Conservation (phyloP, 345 rosid species). For the Pistacia integerrima region DNA sequence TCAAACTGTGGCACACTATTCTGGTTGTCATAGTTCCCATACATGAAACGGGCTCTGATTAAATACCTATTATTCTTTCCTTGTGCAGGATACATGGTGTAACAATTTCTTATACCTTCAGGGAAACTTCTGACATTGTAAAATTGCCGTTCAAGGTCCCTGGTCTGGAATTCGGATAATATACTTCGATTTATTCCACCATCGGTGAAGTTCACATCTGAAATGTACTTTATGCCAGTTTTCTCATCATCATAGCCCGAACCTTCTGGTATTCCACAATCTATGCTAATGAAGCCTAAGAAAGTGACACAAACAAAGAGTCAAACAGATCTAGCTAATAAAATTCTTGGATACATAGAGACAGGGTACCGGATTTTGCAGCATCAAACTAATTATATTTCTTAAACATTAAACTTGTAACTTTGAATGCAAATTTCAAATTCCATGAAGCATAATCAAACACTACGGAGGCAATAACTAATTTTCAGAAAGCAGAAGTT, state of each 20-base stretch:
- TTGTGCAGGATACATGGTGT: neutral
- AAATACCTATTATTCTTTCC: conserved; percentile 13
- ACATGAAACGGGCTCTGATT: conserved; percentile 13
- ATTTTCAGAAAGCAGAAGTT: too few relatives aligned
- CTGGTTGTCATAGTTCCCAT: conserved; percentile 15
- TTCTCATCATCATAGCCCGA: neutral
- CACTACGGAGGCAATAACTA: too few relatives aligned
- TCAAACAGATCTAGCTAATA: too few relatives aligned
- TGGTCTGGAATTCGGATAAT: neutral
- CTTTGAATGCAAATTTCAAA: neutral
- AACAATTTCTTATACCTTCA: conserved; percentile 25
- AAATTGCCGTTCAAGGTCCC: neutral
- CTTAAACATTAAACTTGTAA: too few relatives aligned
- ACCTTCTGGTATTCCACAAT: conserved; percentile 21
- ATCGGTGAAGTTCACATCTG: conserved; percentile 14
- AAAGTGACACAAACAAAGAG: neutral
- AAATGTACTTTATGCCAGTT: conserved; percentile 3
- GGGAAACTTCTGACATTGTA: conserved; percentile 16
- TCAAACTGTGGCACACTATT: conserved; percentile 11
- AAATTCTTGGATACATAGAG: too few relatives aligned
- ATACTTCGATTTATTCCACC: neutral
- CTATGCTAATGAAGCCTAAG: conserved; percentile 29
- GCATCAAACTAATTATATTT: too few relatives aligned
- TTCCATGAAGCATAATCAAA: neutral
- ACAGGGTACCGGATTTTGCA: too few relatives aligned